phyloP scores from a whole-genome alignment of 371 early-diverging fungal genomes.

The Apophysomyces elegans region DNA sequence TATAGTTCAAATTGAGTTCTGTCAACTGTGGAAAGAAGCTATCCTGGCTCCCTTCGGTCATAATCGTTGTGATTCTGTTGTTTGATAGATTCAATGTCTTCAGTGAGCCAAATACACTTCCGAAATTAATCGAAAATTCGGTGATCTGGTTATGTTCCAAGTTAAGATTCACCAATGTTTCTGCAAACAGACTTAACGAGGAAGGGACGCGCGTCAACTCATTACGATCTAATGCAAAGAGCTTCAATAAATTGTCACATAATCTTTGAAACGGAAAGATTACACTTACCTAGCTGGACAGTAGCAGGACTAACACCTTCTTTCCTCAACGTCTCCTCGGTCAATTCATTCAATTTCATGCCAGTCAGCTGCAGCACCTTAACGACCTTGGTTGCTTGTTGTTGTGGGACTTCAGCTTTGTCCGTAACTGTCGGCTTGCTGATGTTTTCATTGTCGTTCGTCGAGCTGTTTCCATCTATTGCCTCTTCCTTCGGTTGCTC shows the following conservation, averaged over 20 bases:
- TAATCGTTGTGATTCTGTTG: constrained; percentile 50
- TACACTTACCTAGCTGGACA: constrained; percentile 11
- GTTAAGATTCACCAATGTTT: constrained; percentile 49
- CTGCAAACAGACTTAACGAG: constrained; percentile 26
- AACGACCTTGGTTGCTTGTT: neutral
- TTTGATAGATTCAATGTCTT: constrained; percentile 56
- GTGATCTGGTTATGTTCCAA: constrained; percentile 58
- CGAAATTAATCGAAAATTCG: constrained; percentile 38
- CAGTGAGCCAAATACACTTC: constrained; percentile 44
- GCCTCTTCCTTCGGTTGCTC: too few relatives aligned
- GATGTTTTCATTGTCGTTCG: neutral
- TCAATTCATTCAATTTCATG: neutral
- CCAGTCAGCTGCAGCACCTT: neutral
- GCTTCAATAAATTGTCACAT: neutral
- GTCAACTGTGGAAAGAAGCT: constrained; percentile 50
- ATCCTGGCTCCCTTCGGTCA: constrained; percentile 2
- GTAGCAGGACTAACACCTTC: constrained; percentile 17
- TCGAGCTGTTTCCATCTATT: too few relatives aligned
- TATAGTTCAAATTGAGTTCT: constrained; percentile 50
- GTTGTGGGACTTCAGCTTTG: neutral
- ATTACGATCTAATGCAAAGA: constrained; percentile 44
- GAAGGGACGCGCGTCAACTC: constrained; percentile 43
- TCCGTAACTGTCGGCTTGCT: neutral
- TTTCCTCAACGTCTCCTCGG: neutral
- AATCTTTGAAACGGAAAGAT: neutral